phyloP scores from a whole-genome alignment of 768 basidiomycete genomes.

The Suillus brevipes region DNA sequence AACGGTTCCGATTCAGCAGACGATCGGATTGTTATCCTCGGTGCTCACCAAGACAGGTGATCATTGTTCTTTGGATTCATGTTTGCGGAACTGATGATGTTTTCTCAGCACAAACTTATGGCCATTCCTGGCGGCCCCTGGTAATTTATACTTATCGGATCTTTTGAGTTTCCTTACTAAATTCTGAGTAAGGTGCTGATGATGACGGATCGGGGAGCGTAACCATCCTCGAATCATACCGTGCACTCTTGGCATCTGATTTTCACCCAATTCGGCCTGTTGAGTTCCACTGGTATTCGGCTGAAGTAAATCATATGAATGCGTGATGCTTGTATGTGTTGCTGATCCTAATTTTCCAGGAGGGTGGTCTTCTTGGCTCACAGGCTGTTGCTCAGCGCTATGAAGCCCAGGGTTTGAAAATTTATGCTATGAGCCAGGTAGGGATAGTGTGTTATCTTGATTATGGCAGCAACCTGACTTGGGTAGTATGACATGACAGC shows the following conservation, averaged over 20 bases:
- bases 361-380: constrained; percentile 83
- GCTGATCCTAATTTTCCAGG: constrained; percentile 36
- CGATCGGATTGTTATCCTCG: constrained; percentile 65
- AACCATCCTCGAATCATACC: constrained; percentile 46
- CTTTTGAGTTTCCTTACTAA: neutral
- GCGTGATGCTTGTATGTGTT: neutral
- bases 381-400: constrained; percentile 87
- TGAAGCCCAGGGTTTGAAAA: constrained; percentile 31
- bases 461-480: constrained; percentile 11
- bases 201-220: constrained; percentile 48
- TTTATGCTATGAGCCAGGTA: constrained; percentile 38
- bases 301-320: constrained; percentile 31
- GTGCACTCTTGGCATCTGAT: constrained; percentile 41
- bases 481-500: constrained; percentile 88
- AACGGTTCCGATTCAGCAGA: constrained; percentile 66
- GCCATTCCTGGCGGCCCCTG: constrained; percentile 78
- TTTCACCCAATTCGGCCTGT: constrained; percentile 43
- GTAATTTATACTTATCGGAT: constrained; percentile 34
- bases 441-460: neutral
- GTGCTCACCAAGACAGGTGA: constrained; percentile 85
- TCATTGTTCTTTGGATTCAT: constrained; percentile 12
- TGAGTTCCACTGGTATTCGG: constrained; percentile 53
- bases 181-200: constrained; percentile 35
- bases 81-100: constrained; percentile 9
- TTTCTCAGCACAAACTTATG: constrained; percentile 64